Base-by-base conservation (phyloP, 2,329 filamentous ascomycete species). In the Aspergillus arachidicola region DNA sequence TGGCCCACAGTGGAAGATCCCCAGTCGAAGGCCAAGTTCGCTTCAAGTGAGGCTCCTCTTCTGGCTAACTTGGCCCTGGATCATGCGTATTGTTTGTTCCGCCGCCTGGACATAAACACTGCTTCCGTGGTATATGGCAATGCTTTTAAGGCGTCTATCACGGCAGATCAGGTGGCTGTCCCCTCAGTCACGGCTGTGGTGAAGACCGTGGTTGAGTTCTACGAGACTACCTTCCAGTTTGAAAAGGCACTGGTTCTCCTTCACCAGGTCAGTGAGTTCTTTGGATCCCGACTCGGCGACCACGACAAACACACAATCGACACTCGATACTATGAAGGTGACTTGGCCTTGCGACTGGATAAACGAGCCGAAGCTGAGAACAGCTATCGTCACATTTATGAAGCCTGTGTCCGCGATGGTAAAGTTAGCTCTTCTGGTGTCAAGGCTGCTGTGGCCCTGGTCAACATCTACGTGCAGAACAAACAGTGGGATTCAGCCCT, bases 261-360 rank as follows among this genome's bases (percentile, higher is more conserved):
- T 1, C 70, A 73, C 32, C 71, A 73, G 7, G 70, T 77, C 43
- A 75, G 72, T 64, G 71, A 73, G 19, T 77, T 76, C 68, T 69
- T 76, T 59, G 64, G 66, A 1, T 61, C 68, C n/a, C 69, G 74
- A 5, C 62, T 77, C 4, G 75, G 74, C 2, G 70, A 72, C 6
- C 77, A 75, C 2, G 78, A 84, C 64, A 77, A 81, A 55, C 72
- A 77, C 36, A 82, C 81, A 0, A 81, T 85, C 57, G 75, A 81
- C 28, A 82, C 79, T 2, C 68, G 84, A 59, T 85, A 85, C 67
- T 76, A 77, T 32, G 71, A 85, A 30, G 83, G 78, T 38, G 80
- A 81, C 57, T 74, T 83, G 56, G 79, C 79, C 1, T 79, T 78
- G 66, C 83, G 79, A 67, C 72, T 82, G 46, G 81, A 69, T 59